A percentile compares a stretch with the other conserved stretches of the same genome.
Evolutionary conservation across 345 rosid species (phyloP).

Genomic region (Heritiera littoralis): DNA sequence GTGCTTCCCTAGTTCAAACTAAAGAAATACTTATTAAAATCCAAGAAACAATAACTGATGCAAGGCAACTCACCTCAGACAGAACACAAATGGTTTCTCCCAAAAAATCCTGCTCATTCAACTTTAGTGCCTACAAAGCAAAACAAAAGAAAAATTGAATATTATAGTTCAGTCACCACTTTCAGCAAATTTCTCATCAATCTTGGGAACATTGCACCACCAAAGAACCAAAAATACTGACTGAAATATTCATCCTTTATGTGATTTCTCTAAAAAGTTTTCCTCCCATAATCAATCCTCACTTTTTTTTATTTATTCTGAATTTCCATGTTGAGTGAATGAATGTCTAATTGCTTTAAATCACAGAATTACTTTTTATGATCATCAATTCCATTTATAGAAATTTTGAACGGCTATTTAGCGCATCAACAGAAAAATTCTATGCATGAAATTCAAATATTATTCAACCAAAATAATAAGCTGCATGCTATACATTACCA

Average conservation of each 20-base stretch:
- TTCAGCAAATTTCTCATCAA: neutral
- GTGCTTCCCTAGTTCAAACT: neutral
- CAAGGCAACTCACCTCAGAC: slow-evolving; percentile 46
- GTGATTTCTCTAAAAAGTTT: neutral
- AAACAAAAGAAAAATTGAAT: slow-evolving; percentile 13
- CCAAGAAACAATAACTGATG: neutral
- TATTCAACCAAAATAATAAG: neutral
- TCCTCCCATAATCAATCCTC: neutral
- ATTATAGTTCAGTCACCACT: neutral
- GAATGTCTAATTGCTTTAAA: neutral
- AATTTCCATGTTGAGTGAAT: neutral
- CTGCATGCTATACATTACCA: neutral
- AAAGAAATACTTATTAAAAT: neutral
- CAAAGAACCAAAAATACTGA: neutral
- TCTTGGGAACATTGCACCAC: neutral
- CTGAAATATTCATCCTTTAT: neutral
- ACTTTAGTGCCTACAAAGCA: slow-evolving; percentile 50
- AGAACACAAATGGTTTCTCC: slow-evolving; percentile 78
- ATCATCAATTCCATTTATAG: neutral
- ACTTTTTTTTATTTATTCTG: neutral
- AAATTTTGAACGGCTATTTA: neutral
- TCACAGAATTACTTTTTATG: neutral
- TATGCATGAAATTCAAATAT: neutral
- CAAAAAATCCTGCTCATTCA: slow-evolving; percentile 69
- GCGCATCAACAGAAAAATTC: neutral